Evolutionary conservation across 768 basidiomycete genomes (phyloP), one percentile per base, ranked within the genome.

Genomic region (Lepiota brunneoincarnata): DNA sequence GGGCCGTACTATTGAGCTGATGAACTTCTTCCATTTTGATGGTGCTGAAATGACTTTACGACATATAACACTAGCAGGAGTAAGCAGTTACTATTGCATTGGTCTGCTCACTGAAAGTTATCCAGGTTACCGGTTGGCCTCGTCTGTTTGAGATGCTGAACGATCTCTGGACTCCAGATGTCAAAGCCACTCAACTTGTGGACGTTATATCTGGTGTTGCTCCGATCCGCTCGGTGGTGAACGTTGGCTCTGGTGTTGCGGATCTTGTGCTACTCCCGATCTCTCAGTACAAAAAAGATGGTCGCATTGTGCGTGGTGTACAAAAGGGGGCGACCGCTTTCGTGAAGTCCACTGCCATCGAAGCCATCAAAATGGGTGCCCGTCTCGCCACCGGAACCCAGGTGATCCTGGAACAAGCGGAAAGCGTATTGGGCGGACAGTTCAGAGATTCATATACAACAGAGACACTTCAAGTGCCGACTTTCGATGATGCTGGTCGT

Each of bases 21-120:
- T 99, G 96, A 99, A 99, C 67, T 98, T 99, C 69, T 99, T 99
- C 86, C 95, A 98, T 71, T 99, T 98, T 60, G 97, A 98, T 62
- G 95, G 93, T 0, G 91, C 96, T 3, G 97, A 98, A 69, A 98
- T 99, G 93, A 97, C 94, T 0, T 69, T 99, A 49, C 79, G 97
- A 53, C 94, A 97, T 63, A 87, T 98, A 58, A 93, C 91, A 15
- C 67, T 98, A 28, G 83, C 87, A 56, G 97, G 97, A 26, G 95
- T 98, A 67, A 64, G 92, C 77, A 41, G 12, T 39, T 17, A 15
- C 58, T 36, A 28, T 23, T 39, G 2, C 7, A 15, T 24, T 12
- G 21, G 38, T 5, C 40, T 35, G 58, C 23, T 23, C 53, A 31
- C 36, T 54, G 38, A 28, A 24, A 56, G 40, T 60, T 50, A 51